Percentiles rank a stretch among this genome's conserved stretches.
These are phyloP conservation scores for Leishmania braziliensis DNA, from an alignment of 208 protist species.

Conservation along the genomic window DNA sequence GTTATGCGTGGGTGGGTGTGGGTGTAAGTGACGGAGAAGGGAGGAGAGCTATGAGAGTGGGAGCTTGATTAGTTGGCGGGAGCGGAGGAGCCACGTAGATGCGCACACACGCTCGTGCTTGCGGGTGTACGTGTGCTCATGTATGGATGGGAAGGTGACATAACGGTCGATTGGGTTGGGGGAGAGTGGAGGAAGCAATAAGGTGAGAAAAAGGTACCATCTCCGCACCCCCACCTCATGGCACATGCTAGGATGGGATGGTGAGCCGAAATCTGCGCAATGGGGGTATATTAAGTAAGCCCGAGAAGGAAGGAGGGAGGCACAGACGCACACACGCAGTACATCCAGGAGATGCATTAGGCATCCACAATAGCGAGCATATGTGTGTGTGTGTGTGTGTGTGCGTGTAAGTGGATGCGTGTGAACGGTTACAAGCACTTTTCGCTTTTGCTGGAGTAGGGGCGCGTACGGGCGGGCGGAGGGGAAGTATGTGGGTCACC, in stretches of 20 bases:
- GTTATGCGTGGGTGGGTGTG: slow-evolving; percentile 1
- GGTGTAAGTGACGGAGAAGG: neutral
- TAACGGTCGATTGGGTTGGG: neutral
- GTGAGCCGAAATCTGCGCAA: neutral
- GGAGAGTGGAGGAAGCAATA: neutral
- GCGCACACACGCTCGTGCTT: neutral
- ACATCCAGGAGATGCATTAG: neutral
- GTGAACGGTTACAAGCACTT: neutral
- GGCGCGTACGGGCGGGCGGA: too few species aligned
- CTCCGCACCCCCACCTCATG: neutral
- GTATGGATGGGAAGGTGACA: neutral
- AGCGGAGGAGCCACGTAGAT: neutral
- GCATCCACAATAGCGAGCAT: neutral
- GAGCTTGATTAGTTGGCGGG: neutral
- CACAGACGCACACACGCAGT: neutral
- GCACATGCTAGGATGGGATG: neutral
- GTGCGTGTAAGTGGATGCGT: neutral
- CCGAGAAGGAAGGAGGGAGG: neutral
- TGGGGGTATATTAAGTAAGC: neutral
- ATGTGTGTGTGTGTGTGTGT: neutral
- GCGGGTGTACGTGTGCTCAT: neutral
- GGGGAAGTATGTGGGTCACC: too few species aligned
- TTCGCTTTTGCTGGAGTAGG: too few species aligned
- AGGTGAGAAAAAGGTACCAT: neutral
- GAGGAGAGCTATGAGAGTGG: neutral